Percentiles rank a stretch among this genome's conserved stretches.
These are phyloP conservation scores for Citrus maxima DNA, from an alignment of 345 rosid genomes.

Conservation along the genomic window DNA sequence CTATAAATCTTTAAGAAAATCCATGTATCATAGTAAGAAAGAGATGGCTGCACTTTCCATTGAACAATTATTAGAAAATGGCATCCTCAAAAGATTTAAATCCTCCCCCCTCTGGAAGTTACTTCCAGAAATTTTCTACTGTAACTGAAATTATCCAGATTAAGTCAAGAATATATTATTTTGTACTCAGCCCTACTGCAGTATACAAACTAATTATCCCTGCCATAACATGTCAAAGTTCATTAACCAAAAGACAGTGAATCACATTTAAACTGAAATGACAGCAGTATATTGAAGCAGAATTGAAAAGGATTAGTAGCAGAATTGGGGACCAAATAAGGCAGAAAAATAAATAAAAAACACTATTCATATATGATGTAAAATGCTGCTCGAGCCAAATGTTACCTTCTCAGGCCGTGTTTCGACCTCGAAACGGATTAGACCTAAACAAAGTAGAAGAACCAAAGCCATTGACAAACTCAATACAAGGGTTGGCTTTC, in stretches of 20 bases:
- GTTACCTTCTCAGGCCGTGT: conserved; percentile 92
- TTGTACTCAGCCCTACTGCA: not conserved
- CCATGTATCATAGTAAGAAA: not conserved
- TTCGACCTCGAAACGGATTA: conserved; percentile 71
- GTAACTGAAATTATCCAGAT: not conserved
- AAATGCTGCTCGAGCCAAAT: not conserved
- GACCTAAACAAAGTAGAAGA: conserved; percentile 73
- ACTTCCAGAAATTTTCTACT: not conserved
- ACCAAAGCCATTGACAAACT: conserved; percentile 62
- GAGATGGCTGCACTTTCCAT: not conserved
- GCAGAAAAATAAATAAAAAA: not conserved
- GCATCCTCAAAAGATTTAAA: not conserved
- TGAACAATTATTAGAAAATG: not conserved
- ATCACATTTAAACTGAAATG: not conserved
- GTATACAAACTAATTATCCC: not conserved
- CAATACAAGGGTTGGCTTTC: conserved; percentile 69
- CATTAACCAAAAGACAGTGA: not conserved
- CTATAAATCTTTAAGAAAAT: not conserved
- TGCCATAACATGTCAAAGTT: not conserved
- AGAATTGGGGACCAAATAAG: not conserved
- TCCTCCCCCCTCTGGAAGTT: not conserved
- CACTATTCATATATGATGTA: conserved; percentile 4
- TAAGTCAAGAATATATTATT: not conserved
- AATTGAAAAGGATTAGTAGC: not conserved
- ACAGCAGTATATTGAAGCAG: not conserved